phyloP scores from a whole-genome alignment of 371 early-diverging fungal species.

The Parasitella parasitica region DNA sequence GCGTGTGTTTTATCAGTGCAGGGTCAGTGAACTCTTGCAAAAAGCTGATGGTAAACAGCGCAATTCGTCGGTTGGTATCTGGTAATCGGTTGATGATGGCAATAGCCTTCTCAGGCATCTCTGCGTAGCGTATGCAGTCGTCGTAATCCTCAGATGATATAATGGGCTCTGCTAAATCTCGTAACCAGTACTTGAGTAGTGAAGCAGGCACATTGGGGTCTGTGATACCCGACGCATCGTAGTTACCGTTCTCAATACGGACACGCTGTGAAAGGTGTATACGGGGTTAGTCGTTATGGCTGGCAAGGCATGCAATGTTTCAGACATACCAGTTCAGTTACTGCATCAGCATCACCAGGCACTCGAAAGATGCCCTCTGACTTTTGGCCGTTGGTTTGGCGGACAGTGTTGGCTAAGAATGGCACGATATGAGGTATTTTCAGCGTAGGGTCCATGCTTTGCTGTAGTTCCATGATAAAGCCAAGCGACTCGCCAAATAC shows the following conservation, averaged over 20 bases:
- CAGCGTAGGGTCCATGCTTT: constrained; percentile 34
- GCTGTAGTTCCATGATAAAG: constrained; percentile 73
- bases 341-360: constrained; percentile 90
- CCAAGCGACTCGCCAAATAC: constrained; percentile 93
- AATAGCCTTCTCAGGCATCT: constrained; percentile 57
- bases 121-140: constrained; percentile 59
- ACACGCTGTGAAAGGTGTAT: constrained; percentile 49
- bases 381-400: constrained; percentile 70
- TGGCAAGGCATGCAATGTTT: too few relatives aligned
- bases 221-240: constrained; percentile 64
- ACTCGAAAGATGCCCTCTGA: constrained; percentile 98
- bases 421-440: constrained; percentile 80
- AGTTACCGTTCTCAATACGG: constrained; percentile 82
- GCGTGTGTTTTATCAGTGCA: constrained; percentile 66
- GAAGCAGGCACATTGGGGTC: constrained; percentile 95
- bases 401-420: constrained; percentile 79
- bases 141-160: constrained; percentile 85
- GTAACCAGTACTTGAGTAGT: constrained; percentile 88
- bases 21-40: constrained; percentile 80
- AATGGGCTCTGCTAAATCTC: constrained; percentile 90
- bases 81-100: constrained; percentile 70
- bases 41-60: constrained; percentile 78
- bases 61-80: constrained; percentile 74
- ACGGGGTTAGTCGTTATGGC: too few relatives aligned
- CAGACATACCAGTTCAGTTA: constrained; percentile 82